These are phyloP conservation scores for Grammothele lineata DNA, from an alignment of 768 basidiomycete genomes.

Conservation along the genomic window DNA sequence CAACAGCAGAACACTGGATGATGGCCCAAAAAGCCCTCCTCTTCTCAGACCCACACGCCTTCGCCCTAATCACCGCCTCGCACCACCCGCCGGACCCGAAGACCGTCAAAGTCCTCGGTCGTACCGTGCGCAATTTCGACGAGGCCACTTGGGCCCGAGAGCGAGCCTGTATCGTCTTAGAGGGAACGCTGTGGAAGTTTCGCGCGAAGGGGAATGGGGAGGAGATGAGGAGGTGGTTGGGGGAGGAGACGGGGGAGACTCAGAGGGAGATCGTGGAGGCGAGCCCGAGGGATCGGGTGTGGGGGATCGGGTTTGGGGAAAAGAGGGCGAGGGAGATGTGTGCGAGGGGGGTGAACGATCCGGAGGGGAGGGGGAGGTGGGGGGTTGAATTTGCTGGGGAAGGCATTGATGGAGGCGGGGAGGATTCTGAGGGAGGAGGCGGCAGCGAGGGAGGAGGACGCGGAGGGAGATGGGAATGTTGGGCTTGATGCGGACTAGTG, in stretches of 20 bases:
- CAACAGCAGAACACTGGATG: slow-evolving; percentile 63
- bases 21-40: slow-evolving; percentile 60
- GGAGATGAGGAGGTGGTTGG: slow-evolving; percentile 36
- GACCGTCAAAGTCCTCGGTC: slow-evolving; percentile 49
- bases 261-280: slow-evolving; percentile 52
- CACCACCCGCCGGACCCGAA: slow-evolving; percentile 28
- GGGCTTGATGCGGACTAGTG: no score
- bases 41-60: slow-evolving; percentile 43
- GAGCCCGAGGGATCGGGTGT: slow-evolving; percentile 56
- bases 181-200: slow-evolving; percentile 55
- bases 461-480: no score
- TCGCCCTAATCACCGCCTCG: slow-evolving; percentile 34
- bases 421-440: slow-evolving; percentile 30
- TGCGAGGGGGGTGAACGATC: background rate
- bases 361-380: slow-evolving; percentile 30
- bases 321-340: slow-evolving; percentile 38
- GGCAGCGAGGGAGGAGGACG: no score
- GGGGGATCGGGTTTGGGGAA: slow-evolving; percentile 57
- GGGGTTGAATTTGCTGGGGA: slow-evolving; percentile 56
- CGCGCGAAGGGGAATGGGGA: slow-evolving; percentile 43
- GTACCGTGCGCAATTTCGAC: slow-evolving; percentile 45
- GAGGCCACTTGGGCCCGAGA: slow-evolving; percentile 43
- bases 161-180: slow-evolving; percentile 46
- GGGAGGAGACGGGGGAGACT: slow-evolving; percentile 45
- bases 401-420: slow-evolving; percentile 41